phyloP scores from a whole-genome alignment of 306 rosid species.

The Betula pendula region DNA sequence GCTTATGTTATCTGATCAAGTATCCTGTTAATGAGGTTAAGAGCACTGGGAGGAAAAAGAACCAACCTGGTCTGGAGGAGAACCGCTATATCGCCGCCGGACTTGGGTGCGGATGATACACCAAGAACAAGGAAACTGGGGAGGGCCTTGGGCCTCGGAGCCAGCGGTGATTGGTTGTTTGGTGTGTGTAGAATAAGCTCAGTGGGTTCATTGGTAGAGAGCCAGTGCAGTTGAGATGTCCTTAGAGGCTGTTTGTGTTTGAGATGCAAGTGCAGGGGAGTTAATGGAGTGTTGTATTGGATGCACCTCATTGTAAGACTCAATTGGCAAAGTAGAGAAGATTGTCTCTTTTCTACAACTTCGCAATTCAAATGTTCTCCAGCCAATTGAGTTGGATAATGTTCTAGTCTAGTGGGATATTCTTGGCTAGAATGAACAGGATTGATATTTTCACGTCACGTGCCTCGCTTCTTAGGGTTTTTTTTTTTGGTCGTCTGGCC shows the following conservation, averaged over 20 bases:
- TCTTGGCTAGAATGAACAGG: neutral
- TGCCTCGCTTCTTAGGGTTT: neutral
- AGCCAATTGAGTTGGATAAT: constrained; percentile 14
- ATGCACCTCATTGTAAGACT: constrained; percentile 39
- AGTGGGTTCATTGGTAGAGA: constrained; percentile 4
- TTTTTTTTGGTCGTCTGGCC: neutral
- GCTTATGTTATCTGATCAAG: too few species aligned
- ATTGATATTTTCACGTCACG: neutral
- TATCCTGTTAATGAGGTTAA: neutral
- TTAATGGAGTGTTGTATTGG: constrained; percentile 36
- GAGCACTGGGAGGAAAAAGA: neutral
- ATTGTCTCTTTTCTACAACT: neutral
- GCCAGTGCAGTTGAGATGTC: constrained; percentile 26
- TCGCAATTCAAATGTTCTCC: neutral
- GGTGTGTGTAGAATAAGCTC: constrained; percentile 22
- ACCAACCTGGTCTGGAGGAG: constrained; percentile 47
- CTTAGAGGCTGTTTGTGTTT: constrained; percentile 24
- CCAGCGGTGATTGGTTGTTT: constrained; percentile 10
- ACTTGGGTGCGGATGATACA: constrained; percentile 28
- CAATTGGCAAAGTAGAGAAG: neutral
- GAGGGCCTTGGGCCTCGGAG: constrained; percentile 40
- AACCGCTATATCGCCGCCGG: constrained; percentile 39
- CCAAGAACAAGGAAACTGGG: constrained; percentile 34
- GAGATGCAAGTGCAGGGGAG: constrained; percentile 30
- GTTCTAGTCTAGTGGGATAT: neutral